Conservation (phyloP, 352 stramenopile genomes). For the Globisporangium lucens region DNA sequence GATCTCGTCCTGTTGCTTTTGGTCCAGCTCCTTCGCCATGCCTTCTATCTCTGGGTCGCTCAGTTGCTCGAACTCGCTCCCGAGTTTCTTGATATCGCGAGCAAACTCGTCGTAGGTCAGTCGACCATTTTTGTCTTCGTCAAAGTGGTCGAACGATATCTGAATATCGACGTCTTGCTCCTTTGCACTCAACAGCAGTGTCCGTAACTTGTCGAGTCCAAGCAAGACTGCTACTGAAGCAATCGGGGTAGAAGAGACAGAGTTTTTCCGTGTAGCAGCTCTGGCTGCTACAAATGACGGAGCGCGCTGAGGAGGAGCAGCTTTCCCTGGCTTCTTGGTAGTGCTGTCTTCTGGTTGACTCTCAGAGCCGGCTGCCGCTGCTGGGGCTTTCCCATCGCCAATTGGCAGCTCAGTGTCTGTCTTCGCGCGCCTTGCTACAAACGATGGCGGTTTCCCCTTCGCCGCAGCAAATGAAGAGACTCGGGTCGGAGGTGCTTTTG, state of each 20-base stretch:
- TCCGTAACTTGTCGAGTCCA: conserved; percentile 40
- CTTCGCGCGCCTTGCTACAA: conserved; percentile 20
- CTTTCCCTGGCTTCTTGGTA: conserved; percentile 8
- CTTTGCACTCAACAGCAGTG: conserved; percentile 42
- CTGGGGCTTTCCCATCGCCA: not conserved
- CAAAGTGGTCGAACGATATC: conserved; percentile 72
- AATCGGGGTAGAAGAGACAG: not conserved
- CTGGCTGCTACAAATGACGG: conserved; percentile 31
- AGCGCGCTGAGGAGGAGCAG: conserved; percentile 9
- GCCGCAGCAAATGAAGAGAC: conserved; percentile 23
- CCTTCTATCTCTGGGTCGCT: conserved; percentile 25
- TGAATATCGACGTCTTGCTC: conserved; percentile 45
- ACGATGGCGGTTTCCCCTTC: conserved; percentile 13
- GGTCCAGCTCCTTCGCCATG: conserved; percentile 40
- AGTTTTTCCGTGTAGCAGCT: conserved; percentile 9
- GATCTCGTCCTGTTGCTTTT: conserved; percentile 28
- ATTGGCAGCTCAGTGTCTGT: conserved; percentile 15
- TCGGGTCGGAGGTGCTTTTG: conserved; percentile 10
- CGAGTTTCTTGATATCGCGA: conserved; percentile 35
- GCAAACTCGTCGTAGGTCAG: conserved; percentile 60
- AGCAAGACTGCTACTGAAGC: conserved; percentile 11
- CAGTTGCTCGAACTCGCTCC: conserved; percentile 34
- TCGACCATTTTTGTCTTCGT: conserved; percentile 57
- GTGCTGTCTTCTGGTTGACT: conserved; percentile 10
- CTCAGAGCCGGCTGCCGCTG: not conserved